phyloP scores from a whole-genome alignment of 805 yeast genomes.

The Kodamaea lidongshanica region DNA sequence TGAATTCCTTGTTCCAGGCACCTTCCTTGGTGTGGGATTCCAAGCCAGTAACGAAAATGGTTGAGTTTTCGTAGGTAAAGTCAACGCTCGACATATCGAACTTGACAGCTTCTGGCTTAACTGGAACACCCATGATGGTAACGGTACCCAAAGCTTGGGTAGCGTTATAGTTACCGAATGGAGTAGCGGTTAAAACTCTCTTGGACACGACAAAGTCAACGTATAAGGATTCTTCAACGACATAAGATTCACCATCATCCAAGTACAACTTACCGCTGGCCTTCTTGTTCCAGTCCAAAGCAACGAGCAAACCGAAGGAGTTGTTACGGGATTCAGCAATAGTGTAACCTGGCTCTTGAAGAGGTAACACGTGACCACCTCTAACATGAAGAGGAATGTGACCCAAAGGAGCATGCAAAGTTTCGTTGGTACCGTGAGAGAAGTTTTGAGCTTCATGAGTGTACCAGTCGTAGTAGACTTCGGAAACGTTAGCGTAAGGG shows the following conservation, averaged over 20 bases:
- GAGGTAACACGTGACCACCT: conserved; percentile 19
- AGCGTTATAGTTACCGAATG: conserved; percentile 14
- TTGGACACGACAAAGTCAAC: conserved; percentile 14
- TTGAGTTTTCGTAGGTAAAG: conserved; percentile 12
- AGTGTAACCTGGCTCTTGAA: conserved; percentile 22
- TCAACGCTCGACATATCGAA: conserved; percentile 11
- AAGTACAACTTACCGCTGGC: conserved; percentile 18
- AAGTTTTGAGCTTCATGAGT: conserved; percentile 13
- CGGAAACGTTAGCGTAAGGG: conserved; percentile 16
- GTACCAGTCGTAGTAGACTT: conserved; percentile 23
- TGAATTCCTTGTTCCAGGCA: conserved; percentile 14
- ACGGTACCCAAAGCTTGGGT: conserved; percentile 16
- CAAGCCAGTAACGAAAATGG: conserved; percentile 15
- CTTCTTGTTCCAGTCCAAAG: conserved; percentile 13
- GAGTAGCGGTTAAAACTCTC: conserved; percentile 8
- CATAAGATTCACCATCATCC: conserved; percentile 20
- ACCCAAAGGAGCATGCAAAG: conserved; percentile 21
- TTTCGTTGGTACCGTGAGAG: conserved; percentile 16
- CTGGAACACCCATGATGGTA: conserved; percentile 17
- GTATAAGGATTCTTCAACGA: conserved; percentile 12
- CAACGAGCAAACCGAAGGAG: conserved; percentile 18
- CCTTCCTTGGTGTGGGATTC: conserved; percentile 12
- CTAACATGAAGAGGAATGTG: conserved; percentile 20
- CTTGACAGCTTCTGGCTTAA: conserved; percentile 12
- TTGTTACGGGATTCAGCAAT: conserved; percentile 16